phyloP scores from a whole-genome alignment of 2,329 filamentous ascomycete species.

The Clonostachys rosea region DNA sequence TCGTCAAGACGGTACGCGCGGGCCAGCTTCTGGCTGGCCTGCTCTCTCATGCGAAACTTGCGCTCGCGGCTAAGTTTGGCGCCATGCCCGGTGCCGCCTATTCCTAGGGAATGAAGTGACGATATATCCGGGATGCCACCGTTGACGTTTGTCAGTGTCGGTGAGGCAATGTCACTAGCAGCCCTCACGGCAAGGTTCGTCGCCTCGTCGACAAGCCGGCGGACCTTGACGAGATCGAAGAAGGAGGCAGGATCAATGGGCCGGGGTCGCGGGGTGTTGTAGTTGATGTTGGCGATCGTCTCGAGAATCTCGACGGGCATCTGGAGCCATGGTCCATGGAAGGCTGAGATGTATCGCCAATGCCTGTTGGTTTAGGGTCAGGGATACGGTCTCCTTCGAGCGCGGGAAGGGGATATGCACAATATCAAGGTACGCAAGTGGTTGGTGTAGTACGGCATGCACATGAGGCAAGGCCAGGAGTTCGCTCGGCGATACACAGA shows the following conservation, averaged over 20 bases:
- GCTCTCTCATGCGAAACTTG: constrained; percentile 74
- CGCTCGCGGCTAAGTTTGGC: constrained; percentile 71
- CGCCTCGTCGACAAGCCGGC: constrained; percentile 74
- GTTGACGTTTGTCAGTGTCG: constrained; percentile 53
- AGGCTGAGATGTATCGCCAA: constrained; percentile 81
- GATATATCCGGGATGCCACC: constrained; percentile 21
- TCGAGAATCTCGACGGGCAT: constrained; percentile 76
- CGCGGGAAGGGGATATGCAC: constrained; percentile 3
- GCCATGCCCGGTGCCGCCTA: constrained; percentile 47
- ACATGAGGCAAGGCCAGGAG: not conserved
- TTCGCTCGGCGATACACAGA: too few relatives aligned
- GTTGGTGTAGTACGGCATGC: constrained; percentile 1
- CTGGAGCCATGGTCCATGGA: constrained; percentile 80
- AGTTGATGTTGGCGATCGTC: constrained; percentile 74
- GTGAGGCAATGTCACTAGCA: constrained; percentile 66
- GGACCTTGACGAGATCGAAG: constrained; percentile 81
- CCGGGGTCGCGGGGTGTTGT: constrained; percentile 68
- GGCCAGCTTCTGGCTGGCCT: constrained; percentile 73
- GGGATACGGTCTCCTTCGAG: not conserved
- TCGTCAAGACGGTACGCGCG: constrained; percentile 78
- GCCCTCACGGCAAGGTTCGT: constrained; percentile 74
- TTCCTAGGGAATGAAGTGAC: constrained; percentile 10
- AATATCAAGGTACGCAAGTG: constrained; percentile 2
- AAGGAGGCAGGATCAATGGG: constrained; percentile 77
- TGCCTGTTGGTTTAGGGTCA: constrained; percentile 45